Evolutionary conservation across 225 moss, liverwort and hornwort species (phyloP), one percentile per base, ranked within the genome.

Genomic region (Ulota crispa): DNA sequence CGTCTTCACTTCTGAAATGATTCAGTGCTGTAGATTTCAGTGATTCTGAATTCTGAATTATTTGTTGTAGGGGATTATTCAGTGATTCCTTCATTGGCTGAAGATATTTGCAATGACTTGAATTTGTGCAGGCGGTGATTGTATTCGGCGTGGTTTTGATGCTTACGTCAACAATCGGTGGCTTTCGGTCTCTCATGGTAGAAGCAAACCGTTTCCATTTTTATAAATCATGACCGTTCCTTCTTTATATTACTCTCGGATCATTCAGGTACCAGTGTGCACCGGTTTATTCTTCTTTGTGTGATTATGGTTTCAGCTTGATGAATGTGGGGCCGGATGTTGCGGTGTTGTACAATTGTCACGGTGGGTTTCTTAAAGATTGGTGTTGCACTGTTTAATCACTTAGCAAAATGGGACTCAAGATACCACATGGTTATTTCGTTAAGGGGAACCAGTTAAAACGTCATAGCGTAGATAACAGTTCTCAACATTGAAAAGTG

Each of bases 111-210:
- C 14, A 75, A 69, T 52, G 8, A 42, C 71, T 20, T 73, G 72
- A 54, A 36, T 78, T 28, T 34, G 23, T 80, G 79, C 84, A 89
- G 89, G 82, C 63, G 43, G 89, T 87, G 71, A 89, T 89, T 6
- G 77, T 81, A 34, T 83, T 89, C 3, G 89, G 87, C 13, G 77
- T 87, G 41, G 30, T 67, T n/a, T 34, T 89, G 19, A 89, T 87
- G 86, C 0, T 84, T 27, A 28, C 87, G 75, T 89, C 89, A 57
- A 79, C 89, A 21, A 84, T 89, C 9, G 89, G 89, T 82, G 89
- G 89, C 27, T 75, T 89, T 31, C 82, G 86, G 39, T 78, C 86
- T 27, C 43, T 89, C 28, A n/a, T 89, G 76, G 77, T 75, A 21
- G 82, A 89, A 79, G 76, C 86, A 72, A 70, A 41, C 23, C 54